phyloP scores from a whole-genome alignment of 2,329 filamentous ascomycete species.

The Cladobotryum protrusum region DNA sequence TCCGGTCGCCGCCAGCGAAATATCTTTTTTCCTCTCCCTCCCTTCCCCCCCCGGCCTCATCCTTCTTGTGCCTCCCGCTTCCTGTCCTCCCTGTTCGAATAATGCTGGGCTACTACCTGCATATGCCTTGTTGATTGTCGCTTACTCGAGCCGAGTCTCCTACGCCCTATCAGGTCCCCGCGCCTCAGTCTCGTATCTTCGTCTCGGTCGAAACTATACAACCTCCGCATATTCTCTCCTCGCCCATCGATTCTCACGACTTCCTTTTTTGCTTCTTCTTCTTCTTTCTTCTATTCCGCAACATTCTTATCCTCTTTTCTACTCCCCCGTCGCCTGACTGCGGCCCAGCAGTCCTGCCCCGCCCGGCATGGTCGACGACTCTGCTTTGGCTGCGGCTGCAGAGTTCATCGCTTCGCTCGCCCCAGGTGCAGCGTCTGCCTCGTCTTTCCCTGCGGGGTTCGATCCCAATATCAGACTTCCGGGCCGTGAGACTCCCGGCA shows the following conservation, averaged over 20 bases:
- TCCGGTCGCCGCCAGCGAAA: not conserved
- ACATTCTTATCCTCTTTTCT: not conserved
- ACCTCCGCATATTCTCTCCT: not conserved
- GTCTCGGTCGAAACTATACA: constrained; percentile 5
- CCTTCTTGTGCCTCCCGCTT: not conserved
- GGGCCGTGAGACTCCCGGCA: constrained; percentile 67
- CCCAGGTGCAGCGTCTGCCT: constrained; percentile 33
- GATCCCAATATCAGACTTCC: constrained; percentile 61
- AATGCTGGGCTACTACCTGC: constrained; percentile 3
- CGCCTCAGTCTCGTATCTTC: constrained; percentile 6
- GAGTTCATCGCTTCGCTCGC: constrained; percentile 50
- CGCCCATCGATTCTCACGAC: not conserved
- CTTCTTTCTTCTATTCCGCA: not conserved
- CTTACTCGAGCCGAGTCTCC: constrained; percentile 10
- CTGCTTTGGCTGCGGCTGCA: constrained; percentile 47
- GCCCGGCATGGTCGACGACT: constrained; percentile 46
- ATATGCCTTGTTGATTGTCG: constrained; percentile 10
- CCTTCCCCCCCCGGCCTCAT: not conserved
- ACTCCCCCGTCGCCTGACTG: constrained; percentile 19
- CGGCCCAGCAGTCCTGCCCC: constrained; percentile 21
- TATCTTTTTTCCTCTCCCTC: not conserved
- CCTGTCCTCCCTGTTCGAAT: constrained; percentile 4
- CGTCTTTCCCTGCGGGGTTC: constrained; percentile 34
- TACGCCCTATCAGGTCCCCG: constrained; percentile 7
- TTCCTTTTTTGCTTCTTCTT: not conserved